phyloP scores from a whole-genome alignment of 1,284 basidiomycete genomes.

The Phaffia rhodozyma region DNA sequence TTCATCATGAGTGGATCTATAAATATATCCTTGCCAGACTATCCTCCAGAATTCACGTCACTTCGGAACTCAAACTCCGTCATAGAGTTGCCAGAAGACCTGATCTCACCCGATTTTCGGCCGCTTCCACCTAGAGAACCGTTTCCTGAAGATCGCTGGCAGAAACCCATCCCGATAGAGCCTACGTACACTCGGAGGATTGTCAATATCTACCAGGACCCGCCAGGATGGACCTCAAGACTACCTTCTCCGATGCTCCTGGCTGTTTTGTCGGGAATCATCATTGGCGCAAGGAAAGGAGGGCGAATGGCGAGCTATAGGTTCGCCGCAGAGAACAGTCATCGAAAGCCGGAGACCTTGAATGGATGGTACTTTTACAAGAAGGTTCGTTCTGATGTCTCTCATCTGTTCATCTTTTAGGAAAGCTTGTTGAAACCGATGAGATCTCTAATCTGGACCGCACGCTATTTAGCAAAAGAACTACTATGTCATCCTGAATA shows the following conservation, averaged over 20 bases:
- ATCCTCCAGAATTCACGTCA: too few species aligned
- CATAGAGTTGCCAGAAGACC: too few species aligned
- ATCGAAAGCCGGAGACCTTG: conserved; percentile 5
- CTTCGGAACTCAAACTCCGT: too few species aligned
- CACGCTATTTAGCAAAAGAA: conserved; percentile 1
- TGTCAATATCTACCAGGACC: too few species aligned
- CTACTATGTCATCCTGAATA: background rate
- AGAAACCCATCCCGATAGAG: too few species aligned
- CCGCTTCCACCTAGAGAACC: too few species aligned
- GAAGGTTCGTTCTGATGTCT: background rate
- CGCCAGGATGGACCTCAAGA: too few species aligned
- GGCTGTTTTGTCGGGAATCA: background rate
- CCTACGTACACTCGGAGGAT: too few species aligned
- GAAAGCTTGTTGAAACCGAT: background rate
- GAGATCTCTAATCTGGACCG: background rate
- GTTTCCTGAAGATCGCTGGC: too few species aligned
- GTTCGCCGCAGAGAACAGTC: conserved; percentile 5
- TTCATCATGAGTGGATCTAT: too few species aligned
- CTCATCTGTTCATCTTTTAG: background rate
- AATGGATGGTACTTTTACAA: conserved; percentile 5
- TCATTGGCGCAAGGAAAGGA: background rate
- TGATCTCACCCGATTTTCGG: too few species aligned
- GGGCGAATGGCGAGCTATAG: background rate
- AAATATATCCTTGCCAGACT: too few species aligned
- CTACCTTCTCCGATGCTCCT: background rate